Base-by-base conservation (phyloP, 305 asterid genomes). In the Fraxinus angustifolia region DNA sequence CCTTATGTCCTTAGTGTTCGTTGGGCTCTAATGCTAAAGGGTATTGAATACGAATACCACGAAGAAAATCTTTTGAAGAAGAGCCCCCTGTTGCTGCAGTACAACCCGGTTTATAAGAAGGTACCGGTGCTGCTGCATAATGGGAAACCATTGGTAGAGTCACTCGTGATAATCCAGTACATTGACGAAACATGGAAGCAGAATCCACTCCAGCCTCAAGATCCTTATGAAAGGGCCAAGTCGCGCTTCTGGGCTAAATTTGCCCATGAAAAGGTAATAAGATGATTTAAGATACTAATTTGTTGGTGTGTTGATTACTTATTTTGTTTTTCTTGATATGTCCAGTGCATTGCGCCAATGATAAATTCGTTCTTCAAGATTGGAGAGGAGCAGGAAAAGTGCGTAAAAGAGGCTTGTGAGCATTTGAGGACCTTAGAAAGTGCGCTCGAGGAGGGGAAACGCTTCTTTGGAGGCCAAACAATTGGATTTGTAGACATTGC, bases 161-260 rank as follows among this genome's bases (percentile, higher is more conserved):
- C 83, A 8, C 72, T 48, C 4, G 65, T 85, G 17, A 83, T 85
- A 71, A 82, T 85, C 28, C 86, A 85, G 71, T 80, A 83, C 78
- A 80, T 83, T 3, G 84, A 85, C 10, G 86, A 85, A 62, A 81
- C 82, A 6, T 82, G 88, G 88, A 80, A 73, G 73, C 78, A 82
- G 28, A 75, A 60, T 31, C 82, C 86, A 7, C 77, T 77, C 8
- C 77, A 80, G 56, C 84, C 86, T n/a, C 72, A 85, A 62, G 86
- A 83, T 74, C 83, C 86, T 77, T 83, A 33, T 33, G 73, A 78
- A 56, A 83, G 84, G 71, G 80, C 86, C 14, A 50, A 42, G 12
- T 50, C 80, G 1, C 83, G 81, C 0, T 85, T 85, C 68, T 82
- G 88, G 86, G 86, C 81, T 21, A 83, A 86, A 78, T 86, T 86